Evolutionary conservation across 2,329 filamentous ascomycete species (phyloP).

Genomic region (Colletotrichum trifolii): DNA sequence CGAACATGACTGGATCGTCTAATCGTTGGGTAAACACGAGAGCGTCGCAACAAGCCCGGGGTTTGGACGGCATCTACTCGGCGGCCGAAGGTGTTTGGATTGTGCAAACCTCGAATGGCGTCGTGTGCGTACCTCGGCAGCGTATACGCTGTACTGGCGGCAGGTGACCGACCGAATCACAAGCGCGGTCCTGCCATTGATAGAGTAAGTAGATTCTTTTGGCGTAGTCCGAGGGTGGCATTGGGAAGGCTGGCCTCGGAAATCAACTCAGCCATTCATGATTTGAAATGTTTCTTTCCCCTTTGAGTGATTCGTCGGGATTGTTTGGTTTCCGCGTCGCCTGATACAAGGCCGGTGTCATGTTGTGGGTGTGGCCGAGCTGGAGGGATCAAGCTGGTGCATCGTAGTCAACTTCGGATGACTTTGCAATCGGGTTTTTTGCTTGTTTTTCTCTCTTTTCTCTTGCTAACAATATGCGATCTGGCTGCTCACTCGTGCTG

Average conservation of each 20-base stretch:
- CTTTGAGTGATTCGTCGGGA: background rate
- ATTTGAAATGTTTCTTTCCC: conserved; percentile 16
- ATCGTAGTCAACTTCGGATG: conserved; percentile 9
- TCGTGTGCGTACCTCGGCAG: conserved; percentile 2
- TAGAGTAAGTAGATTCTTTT: background rate
- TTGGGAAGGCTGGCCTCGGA: conserved; percentile 12
- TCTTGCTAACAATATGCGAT: no score
- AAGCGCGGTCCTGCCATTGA: no score
- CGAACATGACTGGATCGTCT: background rate
- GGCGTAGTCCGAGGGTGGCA: background rate
- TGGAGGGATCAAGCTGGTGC: conserved; percentile 18
- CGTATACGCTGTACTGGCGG: background rate
- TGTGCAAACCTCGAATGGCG: background rate
- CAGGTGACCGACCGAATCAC: no score
- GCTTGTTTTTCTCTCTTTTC: no score
- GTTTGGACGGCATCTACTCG: conserved; percentile 2
- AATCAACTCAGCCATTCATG: conserved; percentile 8
- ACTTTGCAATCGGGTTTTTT: background rate
- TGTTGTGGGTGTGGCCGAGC: background rate
- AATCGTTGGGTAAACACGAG: background rate
- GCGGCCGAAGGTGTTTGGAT: conserved; percentile 7
- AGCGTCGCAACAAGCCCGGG: conserved; percentile 9
- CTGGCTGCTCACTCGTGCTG: no score
- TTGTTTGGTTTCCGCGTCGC: conserved; percentile 14
- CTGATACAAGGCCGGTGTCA: conserved; percentile 31